Evolutionary conservation across 2,329 filamentous ascomycete genomes (phyloP).

Genomic region (Septoria linicola): DNA sequence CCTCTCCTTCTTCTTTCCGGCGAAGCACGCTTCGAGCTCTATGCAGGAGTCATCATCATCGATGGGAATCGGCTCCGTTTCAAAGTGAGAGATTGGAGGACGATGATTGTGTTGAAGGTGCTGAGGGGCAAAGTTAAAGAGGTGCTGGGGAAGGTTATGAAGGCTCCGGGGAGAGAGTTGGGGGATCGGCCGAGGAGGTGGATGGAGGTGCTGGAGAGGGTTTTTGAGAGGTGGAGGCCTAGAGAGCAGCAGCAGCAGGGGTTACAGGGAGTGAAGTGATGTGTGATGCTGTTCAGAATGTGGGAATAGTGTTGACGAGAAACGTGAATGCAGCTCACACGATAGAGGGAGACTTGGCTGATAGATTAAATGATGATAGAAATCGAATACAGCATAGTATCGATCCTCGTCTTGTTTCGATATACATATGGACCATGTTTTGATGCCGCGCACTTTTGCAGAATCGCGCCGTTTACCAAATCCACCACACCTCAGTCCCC

Average conservation of each 20-base stretch:
- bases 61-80: slow-evolving; percentile 87
- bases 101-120: slow-evolving; percentile 82
- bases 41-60: slow-evolving; percentile 79
- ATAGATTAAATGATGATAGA: too few relatives aligned
- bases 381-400: too few relatives aligned
- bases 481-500: too few relatives aligned
- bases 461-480: too few relatives aligned
- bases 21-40: slow-evolving; percentile 87
- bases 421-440: too few relatives aligned
- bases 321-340: too few relatives aligned
- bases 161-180: slow-evolving; percentile 46
- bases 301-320: too few relatives aligned
- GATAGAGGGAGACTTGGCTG: too few relatives aligned
- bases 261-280: background rate
- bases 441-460: too few relatives aligned
- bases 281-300: too few relatives aligned
- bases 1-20: slow-evolving; percentile 82
- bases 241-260: background rate
- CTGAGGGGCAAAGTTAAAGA: slow-evolving; percentile 72
- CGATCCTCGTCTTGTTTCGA: too few relatives aligned
- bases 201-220: slow-evolving; percentile 40
- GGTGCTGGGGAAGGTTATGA: slow-evolving; percentile 70
- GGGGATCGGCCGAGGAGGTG: slow-evolving; percentile 44
- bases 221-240: slow-evolving; percentile 30
- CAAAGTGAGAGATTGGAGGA: slow-evolving; percentile 82